Evolutionary conservation across 768 basidiomycete genomes (phyloP), one percentile per base, ranked within the genome.

Genomic region (Collybiopsis confluens): DNA sequence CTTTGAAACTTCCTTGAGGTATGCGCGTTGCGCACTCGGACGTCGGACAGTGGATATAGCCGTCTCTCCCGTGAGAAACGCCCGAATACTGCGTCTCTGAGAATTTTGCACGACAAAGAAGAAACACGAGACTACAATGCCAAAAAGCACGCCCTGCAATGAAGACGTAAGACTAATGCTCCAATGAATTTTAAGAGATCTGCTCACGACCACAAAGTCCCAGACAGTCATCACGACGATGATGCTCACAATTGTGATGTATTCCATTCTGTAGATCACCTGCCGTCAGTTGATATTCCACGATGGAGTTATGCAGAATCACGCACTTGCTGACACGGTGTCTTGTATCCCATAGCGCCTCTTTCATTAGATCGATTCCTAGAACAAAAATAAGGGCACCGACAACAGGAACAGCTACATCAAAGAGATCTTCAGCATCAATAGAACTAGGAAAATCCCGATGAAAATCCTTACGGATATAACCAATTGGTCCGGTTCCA

Each of bases 51-150:
- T 92, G 2, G 94, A 97, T 66, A 92, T 83, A 0, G 88, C 87
- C 0, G 85, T 80, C 47, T 90, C 85, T 1, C 95, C 95, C 2
- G 86, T 86, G 65, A 90, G 85, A 35, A 92, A 77, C 0, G 86
- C 80, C 8, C 96, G 83, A 56, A 99, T 93, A 58, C 92, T 92
- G 42, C 81, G 71, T 15, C 91, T 69, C 61, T 87, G 88, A 0
- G 94, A 97, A 55, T 90, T 96, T 62, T 96, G 92, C 2, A 98
- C 78, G n/a, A 99, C 96, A 63, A 99, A 99, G 73, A 96, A 97
- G 68, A 98, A 77, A 62, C 93, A 97, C 62, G 92, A 92, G 54
- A 93, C 83, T 52, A 96, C 73, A 62, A 98, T 91, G 4, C 96
- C 96, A 62, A 95, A 91, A 2, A 95, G 68, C 0, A 99, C 90